Conservation (phyloP, 2,329 filamentous ascomycete genomes). For the Tolypocladium endophyticum region DNA sequence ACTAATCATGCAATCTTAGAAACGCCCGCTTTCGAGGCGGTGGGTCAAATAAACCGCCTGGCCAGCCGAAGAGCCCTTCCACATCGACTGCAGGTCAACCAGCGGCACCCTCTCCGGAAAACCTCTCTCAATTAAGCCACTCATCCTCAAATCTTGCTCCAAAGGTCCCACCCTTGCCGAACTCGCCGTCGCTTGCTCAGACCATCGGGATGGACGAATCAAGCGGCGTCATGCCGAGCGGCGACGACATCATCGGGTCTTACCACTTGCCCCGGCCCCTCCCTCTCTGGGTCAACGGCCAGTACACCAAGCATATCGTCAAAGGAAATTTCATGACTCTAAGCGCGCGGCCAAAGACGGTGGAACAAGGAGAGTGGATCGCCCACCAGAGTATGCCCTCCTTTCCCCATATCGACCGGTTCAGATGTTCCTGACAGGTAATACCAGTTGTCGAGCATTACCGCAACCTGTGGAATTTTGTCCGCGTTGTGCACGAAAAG, state of each 20-base stretch:
- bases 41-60: conserved; percentile 35
- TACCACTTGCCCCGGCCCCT: conserved; percentile 57
- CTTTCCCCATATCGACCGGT: not conserved
- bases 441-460: conserved; percentile 79
- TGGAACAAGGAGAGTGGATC: conserved; percentile 91
- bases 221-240: conserved; percentile 33
- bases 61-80: conserved; percentile 41
- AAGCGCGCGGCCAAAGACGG: conserved; percentile 83
- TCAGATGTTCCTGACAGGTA: conserved; percentile 2
- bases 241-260: conserved; percentile 44
- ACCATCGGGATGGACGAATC: conserved; percentile 60
- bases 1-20: conserved; percentile 25
- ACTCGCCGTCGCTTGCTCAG: conserved; percentile 53
- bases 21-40: conserved; percentile 50
- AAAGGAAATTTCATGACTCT: conserved; percentile 97
- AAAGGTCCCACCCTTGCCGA: conserved; percentile 50
- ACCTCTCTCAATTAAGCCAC: conserved; percentile 35
- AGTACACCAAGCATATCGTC: conserved; percentile 77
- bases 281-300: conserved; percentile 65
- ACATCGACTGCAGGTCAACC: conserved; percentile 35
- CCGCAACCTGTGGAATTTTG: conserved; percentile 78
- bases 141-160: conserved; percentile 42
- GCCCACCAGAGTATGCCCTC: conserved; percentile 76
- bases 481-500: conserved; percentile 77
- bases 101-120: conserved; percentile 32